Base-by-base conservation (phyloP, 108 stramenopile genomes). In the Cyclotella choctawhatcheeana region DNA sequence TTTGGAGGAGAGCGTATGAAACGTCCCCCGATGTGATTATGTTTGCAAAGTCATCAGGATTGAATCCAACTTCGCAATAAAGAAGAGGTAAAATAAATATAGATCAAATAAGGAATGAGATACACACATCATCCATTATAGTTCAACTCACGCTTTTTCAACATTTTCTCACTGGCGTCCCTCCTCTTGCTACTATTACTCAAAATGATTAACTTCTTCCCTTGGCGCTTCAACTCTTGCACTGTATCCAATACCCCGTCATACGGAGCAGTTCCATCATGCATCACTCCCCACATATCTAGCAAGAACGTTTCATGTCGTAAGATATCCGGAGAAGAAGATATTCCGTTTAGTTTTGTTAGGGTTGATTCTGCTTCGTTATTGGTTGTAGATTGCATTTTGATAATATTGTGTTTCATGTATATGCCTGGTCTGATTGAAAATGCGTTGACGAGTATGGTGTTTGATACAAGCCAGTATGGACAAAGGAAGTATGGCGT, bases 281-380 rank as follows among this genome's bases (percentile, higher is more conserved):
- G 97, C 88, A 97, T 82, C 1, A 96, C 95, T 4, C 70, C 70
- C 94, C 94, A 97, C 89, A 96, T 95, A 66, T 97, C 97, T 27
- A 97, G 60, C 0, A 97, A 67, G 55, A 94, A 93, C 5, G 88
- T 77, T 69, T 97, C 94, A 67, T 95, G 92, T 5, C 81, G 56
- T 54, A 74, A 69, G 35, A 90, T 68, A 3, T 83, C 82, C 13
- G 58, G 61, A 14, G 72, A 64, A 2, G 72, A 73, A 14, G n/a
- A n/a, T n/a, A 73, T 37, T 30, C 72, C 54, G 37, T 52, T 27
- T 35, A 73, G 18, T 48, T 62, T 62, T 62, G 24, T 10, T 5
- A 26, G n/a, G n/a, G n/a, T n/a, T n/a, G n/a, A n/a, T n/a, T n/a
- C n/a, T n/a, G n/a, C n/a, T n/a, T n/a, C n/a, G n/a, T n/a, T n/a